Conservation (phyloP, 306 rosid species). For the Prosopis cineraria region DNA sequence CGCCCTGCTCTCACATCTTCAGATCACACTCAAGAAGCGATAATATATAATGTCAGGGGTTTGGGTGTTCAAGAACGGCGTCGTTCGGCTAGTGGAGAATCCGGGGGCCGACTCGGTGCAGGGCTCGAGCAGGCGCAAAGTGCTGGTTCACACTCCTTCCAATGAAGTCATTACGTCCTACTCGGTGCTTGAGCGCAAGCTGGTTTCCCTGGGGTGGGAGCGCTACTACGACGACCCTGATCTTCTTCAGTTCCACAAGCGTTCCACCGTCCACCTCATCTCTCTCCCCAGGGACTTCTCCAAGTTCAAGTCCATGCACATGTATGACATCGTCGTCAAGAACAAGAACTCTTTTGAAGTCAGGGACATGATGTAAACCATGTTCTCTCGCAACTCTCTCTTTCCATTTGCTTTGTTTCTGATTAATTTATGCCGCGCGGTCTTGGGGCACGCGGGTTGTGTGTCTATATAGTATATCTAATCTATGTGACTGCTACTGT, state of each 20-base stretch:
- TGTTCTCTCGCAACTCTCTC: background rate
- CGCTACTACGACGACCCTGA: constrained; percentile 89
- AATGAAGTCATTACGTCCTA: constrained; percentile 72
- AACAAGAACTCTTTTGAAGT: constrained; percentile 81
- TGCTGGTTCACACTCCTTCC: constrained; percentile 65
- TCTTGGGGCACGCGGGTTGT: background rate
- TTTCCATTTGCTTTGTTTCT: background rate
- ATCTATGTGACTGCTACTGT: constrained; percentile 14
- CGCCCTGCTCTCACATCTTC: background rate
- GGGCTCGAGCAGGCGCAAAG: constrained; percentile 55
- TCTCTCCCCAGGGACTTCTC: constrained; percentile 83
- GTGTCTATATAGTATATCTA: background rate
- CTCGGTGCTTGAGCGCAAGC: constrained; percentile 56
- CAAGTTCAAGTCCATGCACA: constrained; percentile 86
- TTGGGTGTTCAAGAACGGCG: constrained; percentile 94
- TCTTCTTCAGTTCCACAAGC: constrained; percentile 83
- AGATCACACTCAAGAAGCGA: background rate
- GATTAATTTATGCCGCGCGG: background rate
- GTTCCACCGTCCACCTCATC: constrained; percentile 79
- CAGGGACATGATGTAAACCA: constrained; percentile 46
- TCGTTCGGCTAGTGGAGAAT: constrained; percentile 80
- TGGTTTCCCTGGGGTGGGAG: constrained; percentile 79
- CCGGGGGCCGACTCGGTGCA: constrained; percentile 51
- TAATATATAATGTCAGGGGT: constrained; percentile 82
- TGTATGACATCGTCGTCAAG: constrained; percentile 95